Percentiles rank a stretch among this genome's conserved stretches.
phyloP scores from a whole-genome alignment of 1,284 basidiomycete species.

The Ganoderma leucocontextum region DNA sequence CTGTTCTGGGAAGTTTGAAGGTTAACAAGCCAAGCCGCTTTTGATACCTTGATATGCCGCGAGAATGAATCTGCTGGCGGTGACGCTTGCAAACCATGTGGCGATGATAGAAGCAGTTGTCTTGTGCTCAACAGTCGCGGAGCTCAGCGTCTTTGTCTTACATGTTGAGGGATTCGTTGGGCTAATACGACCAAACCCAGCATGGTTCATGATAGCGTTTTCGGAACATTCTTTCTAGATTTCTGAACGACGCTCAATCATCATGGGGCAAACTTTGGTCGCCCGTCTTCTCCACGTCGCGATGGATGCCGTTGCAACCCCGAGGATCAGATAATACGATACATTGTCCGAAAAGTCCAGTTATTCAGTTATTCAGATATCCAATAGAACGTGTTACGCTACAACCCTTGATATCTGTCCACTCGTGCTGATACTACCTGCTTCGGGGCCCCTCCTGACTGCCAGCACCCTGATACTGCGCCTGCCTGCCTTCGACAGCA shows the following conservation, averaged over 20 bases:
- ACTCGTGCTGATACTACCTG: slow-evolving; percentile 24
- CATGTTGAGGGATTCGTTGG: background rate
- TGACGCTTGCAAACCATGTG: background rate
- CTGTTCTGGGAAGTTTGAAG: background rate
- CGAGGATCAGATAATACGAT: background rate
- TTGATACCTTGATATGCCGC: background rate
- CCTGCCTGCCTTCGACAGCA: slow-evolving; percentile 42
- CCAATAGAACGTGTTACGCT: background rate
- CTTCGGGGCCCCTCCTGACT: slow-evolving; percentile 22
- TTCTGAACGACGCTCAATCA: background rate
- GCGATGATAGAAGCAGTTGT: background rate
- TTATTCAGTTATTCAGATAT: background rate
- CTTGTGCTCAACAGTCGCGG: background rate
- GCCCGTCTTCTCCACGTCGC: background rate
- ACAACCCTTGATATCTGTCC: background rate
- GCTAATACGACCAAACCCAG: background rate
- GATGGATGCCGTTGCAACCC: background rate
- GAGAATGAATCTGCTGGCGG: background rate
- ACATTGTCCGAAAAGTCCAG: background rate
- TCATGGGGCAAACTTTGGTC: background rate
- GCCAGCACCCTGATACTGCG: slow-evolving; percentile 5
- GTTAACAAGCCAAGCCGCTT: background rate
- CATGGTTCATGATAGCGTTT: background rate
- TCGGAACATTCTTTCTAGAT: background rate
- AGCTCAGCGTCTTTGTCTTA: background rate